Percentiles rank a stretch among this genome's conserved stretches.
These are phyloP conservation scores for Wickerhamiella siamensis DNA, from an alignment of 805 yeast genomes.

Conservation along the genomic window DNA sequence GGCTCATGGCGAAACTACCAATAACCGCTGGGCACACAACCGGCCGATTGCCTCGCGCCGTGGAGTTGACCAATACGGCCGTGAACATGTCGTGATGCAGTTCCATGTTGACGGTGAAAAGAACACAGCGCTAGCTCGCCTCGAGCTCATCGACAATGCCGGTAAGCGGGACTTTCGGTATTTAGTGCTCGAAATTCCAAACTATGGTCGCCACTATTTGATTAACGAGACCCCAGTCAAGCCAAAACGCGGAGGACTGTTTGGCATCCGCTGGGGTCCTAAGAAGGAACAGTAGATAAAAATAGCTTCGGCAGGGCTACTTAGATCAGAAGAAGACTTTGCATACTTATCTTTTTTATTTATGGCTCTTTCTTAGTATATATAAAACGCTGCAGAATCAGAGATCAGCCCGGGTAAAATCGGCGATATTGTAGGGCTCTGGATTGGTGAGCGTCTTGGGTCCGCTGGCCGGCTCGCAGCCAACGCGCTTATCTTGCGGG, in stretches of 20 bases:
- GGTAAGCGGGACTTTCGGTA: conserved; percentile 52
- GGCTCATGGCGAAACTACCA: conserved; percentile 61
- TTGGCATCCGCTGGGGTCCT: conserved; percentile 83
- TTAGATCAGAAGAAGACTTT: not conserved
- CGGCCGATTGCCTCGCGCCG: conserved; percentile 63
- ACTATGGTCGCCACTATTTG: conserved; percentile 50
- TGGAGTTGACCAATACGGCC: conserved; percentile 52
- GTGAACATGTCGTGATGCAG: conserved; percentile 68
- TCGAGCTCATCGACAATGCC: conserved; percentile 48
- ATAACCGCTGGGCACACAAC: conserved; percentile 73
- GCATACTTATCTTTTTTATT: not conserved
- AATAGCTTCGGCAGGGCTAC: not conserved
- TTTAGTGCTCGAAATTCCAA: conserved; percentile 63
- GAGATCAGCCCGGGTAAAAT: conserved; percentile 59
- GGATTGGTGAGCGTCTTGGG: conserved; percentile 43
- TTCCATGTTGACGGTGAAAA: conserved; percentile 68
- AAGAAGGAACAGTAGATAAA: conserved; percentile 30
- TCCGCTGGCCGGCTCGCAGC: conserved; percentile 69
- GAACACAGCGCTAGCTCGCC: conserved; percentile 53
- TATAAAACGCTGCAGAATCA: conserved; percentile 17
- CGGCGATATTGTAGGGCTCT: conserved; percentile 55
- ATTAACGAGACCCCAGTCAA: conserved; percentile 37
- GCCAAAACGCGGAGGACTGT: conserved; percentile 27
- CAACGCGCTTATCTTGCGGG: conserved; percentile 46
- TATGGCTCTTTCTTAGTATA: not conserved